These are phyloP conservation scores for Pinus tabuliformis DNA, from an alignment of 75 land plant genomes.

Conservation along the genomic window DNA sequence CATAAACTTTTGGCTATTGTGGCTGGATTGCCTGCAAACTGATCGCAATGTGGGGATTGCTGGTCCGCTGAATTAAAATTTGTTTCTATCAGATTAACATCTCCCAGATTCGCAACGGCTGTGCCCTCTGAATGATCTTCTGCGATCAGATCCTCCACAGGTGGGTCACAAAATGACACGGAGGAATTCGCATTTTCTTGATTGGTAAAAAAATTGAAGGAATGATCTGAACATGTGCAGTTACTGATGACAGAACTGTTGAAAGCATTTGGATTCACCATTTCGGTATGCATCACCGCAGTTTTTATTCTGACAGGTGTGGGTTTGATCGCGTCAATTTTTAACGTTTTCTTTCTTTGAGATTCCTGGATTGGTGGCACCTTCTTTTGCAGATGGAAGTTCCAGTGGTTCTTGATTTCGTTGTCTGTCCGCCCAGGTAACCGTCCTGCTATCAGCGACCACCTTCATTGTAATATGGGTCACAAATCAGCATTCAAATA, in stretches of 20 bases:
- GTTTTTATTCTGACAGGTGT: background rate
- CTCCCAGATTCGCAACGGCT: background rate
- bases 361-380: background rate
- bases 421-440: constrained; percentile 4
- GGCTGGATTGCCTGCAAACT: background rate
- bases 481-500: too few species aligned
- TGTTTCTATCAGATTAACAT: background rate
- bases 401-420: constrained; percentile 8
- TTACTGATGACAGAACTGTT: too few species aligned
- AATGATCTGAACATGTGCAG: background rate
- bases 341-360: background rate
- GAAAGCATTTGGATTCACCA: background rate
- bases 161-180: background rate
- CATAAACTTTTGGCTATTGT: background rate
- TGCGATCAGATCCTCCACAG: background rate
- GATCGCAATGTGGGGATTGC: background rate
- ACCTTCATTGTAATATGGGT: background rate
- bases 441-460: constrained; percentile 5
- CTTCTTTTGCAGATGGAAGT: background rate
- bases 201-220: too few species aligned
- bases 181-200: background rate
- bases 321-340: background rate
- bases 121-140: background rate
- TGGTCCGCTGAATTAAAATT: background rate
- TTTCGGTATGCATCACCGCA: too few species aligned